Conservation (phyloP, 257 asterid species). For the Solanum dulcamara region DNA sequence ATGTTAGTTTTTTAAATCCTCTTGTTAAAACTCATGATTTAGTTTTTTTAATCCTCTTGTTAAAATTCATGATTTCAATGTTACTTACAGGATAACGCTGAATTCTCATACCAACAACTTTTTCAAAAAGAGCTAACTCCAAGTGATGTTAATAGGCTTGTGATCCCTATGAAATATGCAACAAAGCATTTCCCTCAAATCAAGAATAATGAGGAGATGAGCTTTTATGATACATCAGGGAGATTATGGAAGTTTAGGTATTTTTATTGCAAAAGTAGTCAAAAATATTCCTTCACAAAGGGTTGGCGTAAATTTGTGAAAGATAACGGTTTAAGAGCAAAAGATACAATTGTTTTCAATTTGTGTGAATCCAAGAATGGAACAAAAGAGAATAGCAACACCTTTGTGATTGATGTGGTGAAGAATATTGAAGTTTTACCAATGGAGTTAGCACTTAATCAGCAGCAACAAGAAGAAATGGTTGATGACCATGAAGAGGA, state of each 20-base stretch:
- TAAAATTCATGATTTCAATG: too few species aligned
- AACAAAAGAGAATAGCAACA: slow-evolving; percentile 4
- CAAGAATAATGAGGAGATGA: slow-evolving; percentile 25
- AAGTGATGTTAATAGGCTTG: slow-evolving; percentile 47
- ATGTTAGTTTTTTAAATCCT: neutral
- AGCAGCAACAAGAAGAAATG: neutral
- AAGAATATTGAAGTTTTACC: neutral
- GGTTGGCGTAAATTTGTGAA: slow-evolving; percentile 65
- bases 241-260: slow-evolving; percentile 53
- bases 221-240: slow-evolving; percentile 32
- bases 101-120: slow-evolving; percentile 7
- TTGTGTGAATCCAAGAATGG: slow-evolving; percentile 22
- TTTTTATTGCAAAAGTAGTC: slow-evolving; percentile 74
- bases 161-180: slow-evolving; percentile 48
- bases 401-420: slow-evolving; percentile 34
- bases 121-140: slow-evolving; percentile 58
- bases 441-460: neutral
- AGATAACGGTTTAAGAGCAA: slow-evolving; percentile 31
- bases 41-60: too few species aligned
- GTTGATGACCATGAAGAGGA: too few species aligned
- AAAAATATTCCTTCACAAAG: slow-evolving; percentile 56
- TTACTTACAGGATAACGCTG: neutral
- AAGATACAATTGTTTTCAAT: slow-evolving; percentile 42
- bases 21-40: neutral
- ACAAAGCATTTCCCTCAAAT: slow-evolving; percentile 25